Conservation (phyloP, 228 moss, liverwort and hornwort genomes). For the Sphagnum fallax region DNA sequence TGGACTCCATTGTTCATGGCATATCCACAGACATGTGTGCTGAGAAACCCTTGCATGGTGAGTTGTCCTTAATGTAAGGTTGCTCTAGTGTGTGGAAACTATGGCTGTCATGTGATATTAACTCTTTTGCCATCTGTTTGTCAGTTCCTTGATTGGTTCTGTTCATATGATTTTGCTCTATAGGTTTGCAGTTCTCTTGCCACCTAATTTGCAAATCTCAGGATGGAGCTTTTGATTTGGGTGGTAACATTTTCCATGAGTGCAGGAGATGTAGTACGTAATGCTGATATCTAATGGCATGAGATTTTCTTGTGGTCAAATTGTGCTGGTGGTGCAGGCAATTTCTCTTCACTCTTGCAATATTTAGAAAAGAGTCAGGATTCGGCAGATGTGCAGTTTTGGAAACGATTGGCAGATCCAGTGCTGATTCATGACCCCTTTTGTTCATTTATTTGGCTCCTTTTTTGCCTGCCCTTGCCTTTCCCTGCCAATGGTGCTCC, state of each 20-base stretch:
- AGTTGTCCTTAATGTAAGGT: slow-evolving; percentile 2
- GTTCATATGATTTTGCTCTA: too few species aligned
- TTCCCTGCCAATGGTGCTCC: slow-evolving; percentile 77
- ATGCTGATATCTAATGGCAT: too few species aligned
- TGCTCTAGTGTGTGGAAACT: too few species aligned
- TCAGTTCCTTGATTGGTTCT: too few species aligned
- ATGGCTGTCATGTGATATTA: too few species aligned
- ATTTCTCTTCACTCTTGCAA: slow-evolving; percentile 67
- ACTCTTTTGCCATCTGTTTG: too few species aligned
- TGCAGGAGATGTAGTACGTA: too few species aligned
- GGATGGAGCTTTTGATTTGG: too few species aligned
- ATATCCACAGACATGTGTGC: slow-evolving; percentile 63
- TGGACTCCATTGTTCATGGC: slow-evolving; percentile 67
- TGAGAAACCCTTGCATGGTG: slow-evolving; percentile 58
- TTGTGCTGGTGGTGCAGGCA: slow-evolving; percentile 33
- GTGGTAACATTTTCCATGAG: too few species aligned
- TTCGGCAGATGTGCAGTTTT: slow-evolving; percentile 80
- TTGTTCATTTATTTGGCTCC: slow-evolving; percentile 73
- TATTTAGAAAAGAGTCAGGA: slow-evolving; percentile 79
- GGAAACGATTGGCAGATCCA: slow-evolving; percentile 90
- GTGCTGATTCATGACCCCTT: slow-evolving; percentile 82
- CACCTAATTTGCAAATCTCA: too few species aligned
- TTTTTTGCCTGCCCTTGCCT: slow-evolving; percentile 77
- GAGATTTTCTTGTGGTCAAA: too few species aligned
- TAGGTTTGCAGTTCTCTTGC: too few species aligned